Evolutionary conservation across 768 basidiomycete genomes (phyloP), one percentile per base, ranked within the genome.

Genomic region (Mycena galopus): DNA sequence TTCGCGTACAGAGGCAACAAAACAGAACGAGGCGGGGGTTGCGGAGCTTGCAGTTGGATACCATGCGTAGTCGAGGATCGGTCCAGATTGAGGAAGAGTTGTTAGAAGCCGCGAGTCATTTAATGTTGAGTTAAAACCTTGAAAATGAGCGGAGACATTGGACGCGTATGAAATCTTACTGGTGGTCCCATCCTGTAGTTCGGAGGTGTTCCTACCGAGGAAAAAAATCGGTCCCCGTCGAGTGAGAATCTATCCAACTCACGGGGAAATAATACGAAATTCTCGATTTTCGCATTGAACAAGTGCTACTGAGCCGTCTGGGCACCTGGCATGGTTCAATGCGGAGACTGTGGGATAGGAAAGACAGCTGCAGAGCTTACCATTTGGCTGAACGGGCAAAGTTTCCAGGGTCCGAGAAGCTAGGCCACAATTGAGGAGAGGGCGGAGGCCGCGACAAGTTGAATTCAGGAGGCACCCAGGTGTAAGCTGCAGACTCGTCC

Each of bases 51-150:
- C 96, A 1, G 88, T 85, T 0, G 97, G 96, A 78, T 93, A 97
- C 96, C 97, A 98, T 21, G 86, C 71, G 73, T 90, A 93, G 66
- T 96, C 94, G 39, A 96, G 87, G 39, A 97, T 88, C 0, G 96
- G 89, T 0, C 92, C 87, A 1, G 94, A 82, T 78, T 95, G 94
- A 65, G 42, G 91, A 74, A 55, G 71, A 27, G 42, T 42, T 42
- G 56, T 55, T 14, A 30, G 10, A 19, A 55, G 50, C 19, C 23
- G 23, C 37, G 55, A 25, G 29, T 14, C 29, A 14, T 50, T 29
- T 47, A 50, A 59, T 9, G n/a, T n/a, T 10, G 29, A 30, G 42
- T 27, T 47, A 16, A 3, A 39, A 39, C 11, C 33, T 47, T 53
- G 33, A 25, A 53, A 37, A 55, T 53, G 16, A 55, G 53, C 71